phyloP scores from a whole-genome alignment of 2,329 filamentous ascomycete species.

The Aspergillus versicolor region DNA sequence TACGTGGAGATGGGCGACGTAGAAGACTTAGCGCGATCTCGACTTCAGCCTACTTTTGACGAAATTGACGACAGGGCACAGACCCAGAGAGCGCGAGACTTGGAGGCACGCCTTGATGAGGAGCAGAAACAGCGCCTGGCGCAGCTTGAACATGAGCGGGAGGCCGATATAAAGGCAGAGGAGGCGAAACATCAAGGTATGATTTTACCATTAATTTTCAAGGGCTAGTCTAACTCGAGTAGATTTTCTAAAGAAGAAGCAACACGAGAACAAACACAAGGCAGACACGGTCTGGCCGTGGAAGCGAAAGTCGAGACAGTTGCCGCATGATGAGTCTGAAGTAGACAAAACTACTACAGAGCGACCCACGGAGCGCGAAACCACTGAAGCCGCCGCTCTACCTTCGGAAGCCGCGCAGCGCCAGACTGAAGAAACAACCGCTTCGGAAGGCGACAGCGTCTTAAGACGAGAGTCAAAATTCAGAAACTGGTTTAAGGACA shows the following conservation, averaged over 20 bases:
- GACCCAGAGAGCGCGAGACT: conserved; percentile 65
- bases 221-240: conserved; percentile 1
- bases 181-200: conserved; percentile 31
- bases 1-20: conserved; percentile 77
- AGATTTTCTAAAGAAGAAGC: conserved; percentile 20
- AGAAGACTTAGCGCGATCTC: conserved; percentile 72
- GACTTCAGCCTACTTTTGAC: conserved; percentile 79
- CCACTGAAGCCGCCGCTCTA: neutral
- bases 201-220: neutral
- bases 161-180: conserved; percentile 35
- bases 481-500: conserved; percentile 35
- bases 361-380: neutral
- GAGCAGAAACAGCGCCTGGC: conserved; percentile 64
- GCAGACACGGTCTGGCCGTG: conserved; percentile 28
- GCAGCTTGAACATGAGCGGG: conserved; percentile 40
- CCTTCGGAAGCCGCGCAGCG: neutral
- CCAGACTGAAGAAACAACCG: conserved; percentile 12
- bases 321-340: conserved; percentile 15
- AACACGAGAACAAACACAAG: conserved; percentile 20
- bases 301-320: conserved; percentile 28
- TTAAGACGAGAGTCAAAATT: conserved; percentile 30
- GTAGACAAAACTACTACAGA: conserved; percentile 4
- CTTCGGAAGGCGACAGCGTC: conserved; percentile 4
- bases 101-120: conserved; percentile 62
- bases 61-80: conserved; percentile 80